Percentiles rank a stretch among this genome's conserved stretches.
Conservation (phyloP, 345 rosid species). For the Raphanus raphanistrum region DNA sequence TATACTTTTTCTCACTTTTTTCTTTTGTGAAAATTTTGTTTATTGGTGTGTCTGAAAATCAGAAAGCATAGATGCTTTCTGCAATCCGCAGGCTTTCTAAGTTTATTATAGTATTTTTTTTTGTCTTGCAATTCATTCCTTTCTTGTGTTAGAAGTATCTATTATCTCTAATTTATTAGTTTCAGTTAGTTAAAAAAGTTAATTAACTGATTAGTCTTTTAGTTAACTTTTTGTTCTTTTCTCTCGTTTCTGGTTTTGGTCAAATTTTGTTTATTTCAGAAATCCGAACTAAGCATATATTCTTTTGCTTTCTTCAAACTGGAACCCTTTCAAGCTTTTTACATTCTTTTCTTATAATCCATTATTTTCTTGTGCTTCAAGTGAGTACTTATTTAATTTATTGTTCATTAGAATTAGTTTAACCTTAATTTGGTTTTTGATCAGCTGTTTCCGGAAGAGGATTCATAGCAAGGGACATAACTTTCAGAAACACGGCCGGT, state of each 20-base stretch:
- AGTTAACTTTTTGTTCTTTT: constrained; percentile 19
- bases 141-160: constrained; percentile 17
- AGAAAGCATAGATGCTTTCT: constrained; percentile 38
- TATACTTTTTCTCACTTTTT: constrained; percentile 6
- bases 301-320: constrained; percentile 4
- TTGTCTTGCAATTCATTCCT: not conserved
- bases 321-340: not conserved
- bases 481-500: constrained; percentile 79
- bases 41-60: constrained; percentile 14
- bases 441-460: constrained; percentile 91
- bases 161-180: not conserved
- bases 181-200: constrained; percentile 1
- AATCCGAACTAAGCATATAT: constrained; percentile 6
- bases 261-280: constrained; percentile 16
- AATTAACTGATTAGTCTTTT: constrained; percentile 17
- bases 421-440: not conserved
- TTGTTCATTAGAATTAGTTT: not conserved
- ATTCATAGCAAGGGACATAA: constrained; percentile 81
- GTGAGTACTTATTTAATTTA: not conserved
- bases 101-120: not conserved
- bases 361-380: constrained; percentile 15
- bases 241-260: constrained; percentile 25
- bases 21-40: constrained; percentile 27
- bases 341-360: not conserved
- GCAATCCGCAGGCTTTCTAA: constrained; percentile 26